Base-by-base conservation (phyloP, 306 rosid genomes). In the Cucurbita ficifolia region DNA sequence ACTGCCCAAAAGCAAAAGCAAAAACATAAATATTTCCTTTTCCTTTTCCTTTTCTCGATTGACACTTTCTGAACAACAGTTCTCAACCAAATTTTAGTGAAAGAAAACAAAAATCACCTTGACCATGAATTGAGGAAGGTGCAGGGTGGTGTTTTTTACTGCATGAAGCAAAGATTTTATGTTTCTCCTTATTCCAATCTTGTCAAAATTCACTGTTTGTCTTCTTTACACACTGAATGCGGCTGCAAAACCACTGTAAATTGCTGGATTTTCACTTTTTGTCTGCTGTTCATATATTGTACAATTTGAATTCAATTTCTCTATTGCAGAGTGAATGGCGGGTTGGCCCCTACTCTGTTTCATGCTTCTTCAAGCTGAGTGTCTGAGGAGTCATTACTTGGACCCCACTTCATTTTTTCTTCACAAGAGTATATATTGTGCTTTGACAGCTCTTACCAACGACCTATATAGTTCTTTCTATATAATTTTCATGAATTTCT, bases 341-440 rank as follows among this genome's bases (percentile, higher is more conserved):
- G 78, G 78, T 52, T 75, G 78, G 78, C 82, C 74, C 78, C 75
- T 75, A 67, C 74, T 24, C 73, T 52, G 60, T 43, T 57, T 77
- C 80, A 74, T 83, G 73, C 35, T 65, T 53, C 56, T 79, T 81
- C 10, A 73, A 78, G 83, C 64, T 84, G 57, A 83, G 90, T 86
- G 83, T 69, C 59, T 56, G 35, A 16, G 54, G 60, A 78, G 76
- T 82, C 84, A 29, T 70, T 40, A 40, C 35, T 75, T 64, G 88
- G 86, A 18, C 84, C 84, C 84, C 81, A 68, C 78, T 24, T 10
- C 63, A 76, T 53, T 79, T 38, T 64, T 14, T 52, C 74, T 49
- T 24, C 70, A 46, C n/a, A 49, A 76, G 45, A 70, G 68, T 73
- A 7, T 59, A 69, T 5, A 45, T 52, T 69, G 12, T 61, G 63